phyloP scores from a whole-genome alignment of 2,329 filamentous ascomycete species.

The Fusarium odoratissimum region DNA sequence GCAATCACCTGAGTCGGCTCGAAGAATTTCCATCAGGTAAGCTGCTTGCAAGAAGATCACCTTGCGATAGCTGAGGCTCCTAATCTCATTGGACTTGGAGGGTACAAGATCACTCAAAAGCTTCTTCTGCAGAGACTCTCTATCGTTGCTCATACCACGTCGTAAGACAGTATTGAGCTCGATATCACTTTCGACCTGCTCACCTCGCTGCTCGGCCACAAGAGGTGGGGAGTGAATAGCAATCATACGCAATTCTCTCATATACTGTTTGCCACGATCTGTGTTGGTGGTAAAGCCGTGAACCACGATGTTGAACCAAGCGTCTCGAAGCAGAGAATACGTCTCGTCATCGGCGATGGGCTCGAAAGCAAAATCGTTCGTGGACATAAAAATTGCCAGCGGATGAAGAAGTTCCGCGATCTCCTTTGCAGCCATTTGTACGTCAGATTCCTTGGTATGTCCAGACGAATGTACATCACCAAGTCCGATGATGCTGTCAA shows the following conservation, averaged over 20 bases:
- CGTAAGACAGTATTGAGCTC: slow-evolving; percentile 94
- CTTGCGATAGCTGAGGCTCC: slow-evolving; percentile 86
- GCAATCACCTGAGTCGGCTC: slow-evolving; percentile 88
- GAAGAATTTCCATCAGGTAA: slow-evolving; percentile 87
- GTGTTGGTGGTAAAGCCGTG: slow-evolving; percentile 88
- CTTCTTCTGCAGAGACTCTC: slow-evolving; percentile 84
- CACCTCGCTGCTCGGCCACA: slow-evolving; percentile 87
- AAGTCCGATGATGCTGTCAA: slow-evolving; percentile 89
- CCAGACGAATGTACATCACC: slow-evolving; percentile 84
- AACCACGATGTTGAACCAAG: slow-evolving; percentile 97
- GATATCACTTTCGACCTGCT: slow-evolving; percentile 94
- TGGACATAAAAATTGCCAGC: slow-evolving; percentile 84
- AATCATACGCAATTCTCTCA: slow-evolving; percentile 82
- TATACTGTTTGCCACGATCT: slow-evolving; percentile 76
- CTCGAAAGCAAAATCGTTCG: slow-evolving; percentile 65
- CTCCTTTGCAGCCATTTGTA: slow-evolving; percentile 84
- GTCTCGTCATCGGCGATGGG: slow-evolving; percentile 72
- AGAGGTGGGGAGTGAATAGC: slow-evolving; percentile 89
- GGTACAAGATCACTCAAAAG: slow-evolving; percentile 80
- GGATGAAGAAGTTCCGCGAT: slow-evolving; percentile 90
- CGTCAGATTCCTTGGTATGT: slow-evolving; percentile 79
- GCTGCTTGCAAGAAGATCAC: slow-evolving; percentile 92
- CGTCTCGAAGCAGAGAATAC: slow-evolving; percentile 82
- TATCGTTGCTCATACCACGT: slow-evolving; percentile 83
- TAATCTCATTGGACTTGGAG: slow-evolving; percentile 81